These are phyloP conservation scores for Tetracladium maxilliforme DNA, from an alignment of 2,329 filamentous ascomycete genomes.

Conservation along the genomic window DNA sequence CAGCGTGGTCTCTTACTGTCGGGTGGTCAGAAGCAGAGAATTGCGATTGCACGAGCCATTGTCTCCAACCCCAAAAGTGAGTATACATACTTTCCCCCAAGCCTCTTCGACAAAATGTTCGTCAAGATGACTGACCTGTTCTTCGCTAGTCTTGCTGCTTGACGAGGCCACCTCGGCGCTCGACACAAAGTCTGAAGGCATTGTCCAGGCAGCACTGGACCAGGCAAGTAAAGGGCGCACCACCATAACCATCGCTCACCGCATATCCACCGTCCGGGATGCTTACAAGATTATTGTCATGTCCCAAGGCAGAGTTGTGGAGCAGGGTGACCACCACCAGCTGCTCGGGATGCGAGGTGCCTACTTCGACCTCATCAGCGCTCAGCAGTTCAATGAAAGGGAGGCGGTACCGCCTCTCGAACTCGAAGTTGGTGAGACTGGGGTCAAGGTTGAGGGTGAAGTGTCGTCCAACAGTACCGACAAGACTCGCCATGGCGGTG, in stretches of 20 bases:
- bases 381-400: constrained; percentile 16
- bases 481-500: constrained; percentile 21
- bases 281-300: constrained; percentile 7
- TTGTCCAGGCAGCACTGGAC: constrained; percentile 33
- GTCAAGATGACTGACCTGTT: no score
- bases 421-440: no score
- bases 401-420: no score
- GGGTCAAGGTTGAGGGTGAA: constrained; percentile 33
- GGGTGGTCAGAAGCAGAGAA: constrained; percentile 50
- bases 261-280: constrained; percentile 5
- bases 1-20: constrained; percentile 50
- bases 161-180: constrained; percentile 50
- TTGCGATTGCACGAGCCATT: constrained; percentile 52
- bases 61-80: constrained; percentile 44
- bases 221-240: constrained; percentile 35
- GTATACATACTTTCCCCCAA: no score
- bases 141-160: constrained; percentile 45
- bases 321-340: constrained; percentile 5
- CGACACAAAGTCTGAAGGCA: constrained; percentile 19
- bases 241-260: constrained; percentile 41
- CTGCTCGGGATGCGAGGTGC: constrained; percentile 2
- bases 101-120: no score
- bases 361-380: constrained; percentile 4
- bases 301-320: constrained; percentile 4
- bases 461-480: constrained; percentile 32